These are phyloP conservation scores for Patellifolia procumbens DNA, from an alignment of 179 eudicot species.

Conservation along the genomic window DNA sequence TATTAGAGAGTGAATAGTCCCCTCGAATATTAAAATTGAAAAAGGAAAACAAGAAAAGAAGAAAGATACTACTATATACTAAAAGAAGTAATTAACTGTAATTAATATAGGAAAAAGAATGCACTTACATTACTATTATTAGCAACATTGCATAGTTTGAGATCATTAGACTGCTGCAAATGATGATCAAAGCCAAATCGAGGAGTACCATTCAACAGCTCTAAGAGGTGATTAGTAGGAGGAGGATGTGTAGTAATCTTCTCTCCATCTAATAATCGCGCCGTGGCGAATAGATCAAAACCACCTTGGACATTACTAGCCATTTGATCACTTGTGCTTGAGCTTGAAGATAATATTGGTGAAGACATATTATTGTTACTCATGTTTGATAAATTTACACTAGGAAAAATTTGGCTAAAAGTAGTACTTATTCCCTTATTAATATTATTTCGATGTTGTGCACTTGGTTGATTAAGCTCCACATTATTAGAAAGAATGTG, in stretches of 20 bases:
- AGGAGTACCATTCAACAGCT: constrained; percentile 39
- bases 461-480: constrained; percentile 15
- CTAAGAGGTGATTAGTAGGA: constrained; percentile 31
- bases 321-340: constrained; percentile 33
- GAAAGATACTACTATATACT: neutral
- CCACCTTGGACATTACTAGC: constrained; percentile 45
- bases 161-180: constrained; percentile 45
- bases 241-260: constrained; percentile 19
- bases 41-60: neutral
- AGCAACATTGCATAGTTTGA: constrained; percentile 35
- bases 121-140: constrained; percentile 43
- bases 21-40: neutral
- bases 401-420: constrained; percentile 66
- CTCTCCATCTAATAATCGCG: constrained; percentile 42
- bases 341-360: constrained; percentile 12
- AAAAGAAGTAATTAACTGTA: neutral
- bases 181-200: constrained; percentile 42
- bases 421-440: constrained; percentile 34
- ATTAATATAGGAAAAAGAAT: too few species aligned
- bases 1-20: too few species aligned
- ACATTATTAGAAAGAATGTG: constrained; percentile 21
- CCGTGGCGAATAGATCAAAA: constrained; percentile 48
- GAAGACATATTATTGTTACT: constrained; percentile 24
- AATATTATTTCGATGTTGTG: constrained; percentile 21
- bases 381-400: constrained; percentile 50